Conservation (phyloP, 257 asterid genomes). For the Ilex aquifolium region DNA sequence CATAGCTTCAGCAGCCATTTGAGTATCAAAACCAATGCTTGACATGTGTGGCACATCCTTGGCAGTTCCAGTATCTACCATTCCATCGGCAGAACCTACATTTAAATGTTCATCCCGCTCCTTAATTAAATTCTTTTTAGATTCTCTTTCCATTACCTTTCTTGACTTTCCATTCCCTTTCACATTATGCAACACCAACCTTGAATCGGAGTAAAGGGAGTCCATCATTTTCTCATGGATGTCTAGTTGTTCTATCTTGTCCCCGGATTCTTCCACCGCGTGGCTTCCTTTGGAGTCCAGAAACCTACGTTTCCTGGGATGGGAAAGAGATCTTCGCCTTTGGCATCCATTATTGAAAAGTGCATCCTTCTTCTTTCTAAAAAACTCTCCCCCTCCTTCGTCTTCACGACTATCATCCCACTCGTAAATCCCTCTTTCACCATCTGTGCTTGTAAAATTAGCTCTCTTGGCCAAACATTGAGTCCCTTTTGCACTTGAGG, state of each 20-base stretch:
- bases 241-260: conserved; percentile 21
- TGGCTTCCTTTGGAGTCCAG: conserved; percentile 17
- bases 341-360: conserved; percentile 33
- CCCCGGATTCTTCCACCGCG: conserved; percentile 18
- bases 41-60: conserved; percentile 28
- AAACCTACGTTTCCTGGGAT: conserved; percentile 37
- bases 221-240: conserved; percentile 25
- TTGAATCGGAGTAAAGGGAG: conserved; percentile 41
- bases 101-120: conserved; percentile 34
- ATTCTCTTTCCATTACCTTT: conserved; percentile 14
- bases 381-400: conserved; percentile 92
- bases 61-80: conserved; percentile 20
- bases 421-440: conserved; percentile 43
- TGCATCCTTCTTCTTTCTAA: conserved; percentile 57
- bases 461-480: conserved; percentile 53
- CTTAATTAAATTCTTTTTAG: conserved; percentile 34
- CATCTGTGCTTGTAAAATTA: conserved; percentile 24
- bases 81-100: conserved; percentile 25
- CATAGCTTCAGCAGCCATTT: conserved; percentile 92
- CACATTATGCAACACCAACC: conserved; percentile 29
- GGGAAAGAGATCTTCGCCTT: conserved; percentile 30
- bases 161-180: conserved; percentile 28
- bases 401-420: conserved; percentile 87
- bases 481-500: conserved; percentile 59
- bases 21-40: conserved; percentile 76